phyloP scores from a whole-genome alignment of 1,284 basidiomycete species.

The Fomes fomentarius region DNA sequence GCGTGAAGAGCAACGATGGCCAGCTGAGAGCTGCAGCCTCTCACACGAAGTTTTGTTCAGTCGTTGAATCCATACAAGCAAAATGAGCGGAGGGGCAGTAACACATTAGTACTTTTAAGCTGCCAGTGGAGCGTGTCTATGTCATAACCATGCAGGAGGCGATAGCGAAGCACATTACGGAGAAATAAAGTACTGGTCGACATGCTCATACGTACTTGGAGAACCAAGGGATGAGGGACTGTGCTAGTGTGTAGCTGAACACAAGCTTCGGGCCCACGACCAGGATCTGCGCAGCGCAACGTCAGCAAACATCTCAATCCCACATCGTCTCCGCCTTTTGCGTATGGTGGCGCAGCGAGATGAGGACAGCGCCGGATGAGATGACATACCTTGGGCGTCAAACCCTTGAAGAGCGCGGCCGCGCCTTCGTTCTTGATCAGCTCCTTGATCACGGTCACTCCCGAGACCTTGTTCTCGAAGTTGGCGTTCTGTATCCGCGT shows the following conservation, averaged over 20 bases:
- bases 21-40: too few species aligned
- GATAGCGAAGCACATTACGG: neutral
- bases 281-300: slow-evolving; percentile 65
- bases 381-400: slow-evolving; percentile 84
- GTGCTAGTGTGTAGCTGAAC: slow-evolving; percentile 97
- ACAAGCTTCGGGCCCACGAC: slow-evolving; percentile 98
- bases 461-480: slow-evolving; percentile 91
- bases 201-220: slow-evolving; percentile 74
- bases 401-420: slow-evolving; percentile 94
- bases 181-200: neutral
- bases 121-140: slow-evolving; percentile 15
- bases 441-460: slow-evolving; percentile 87
- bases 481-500: slow-evolving; percentile 98
- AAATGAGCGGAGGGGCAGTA: slow-evolving; percentile 17
- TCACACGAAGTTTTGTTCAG: too few species aligned
- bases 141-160: slow-evolving; percentile 10
- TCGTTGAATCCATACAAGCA: slow-evolving; percentile 7
- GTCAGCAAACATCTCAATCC: too few species aligned
- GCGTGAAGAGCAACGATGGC: too few species aligned
- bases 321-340: neutral
- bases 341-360: neutral
- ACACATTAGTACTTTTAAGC: slow-evolving; percentile 17
- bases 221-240: slow-evolving; percentile 94
- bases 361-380: neutral
- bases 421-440: slow-evolving; percentile 88